These are phyloP conservation scores for Pichia phayaonensis DNA, from an alignment of 805 yeast genomes.

Conservation along the genomic window DNA sequence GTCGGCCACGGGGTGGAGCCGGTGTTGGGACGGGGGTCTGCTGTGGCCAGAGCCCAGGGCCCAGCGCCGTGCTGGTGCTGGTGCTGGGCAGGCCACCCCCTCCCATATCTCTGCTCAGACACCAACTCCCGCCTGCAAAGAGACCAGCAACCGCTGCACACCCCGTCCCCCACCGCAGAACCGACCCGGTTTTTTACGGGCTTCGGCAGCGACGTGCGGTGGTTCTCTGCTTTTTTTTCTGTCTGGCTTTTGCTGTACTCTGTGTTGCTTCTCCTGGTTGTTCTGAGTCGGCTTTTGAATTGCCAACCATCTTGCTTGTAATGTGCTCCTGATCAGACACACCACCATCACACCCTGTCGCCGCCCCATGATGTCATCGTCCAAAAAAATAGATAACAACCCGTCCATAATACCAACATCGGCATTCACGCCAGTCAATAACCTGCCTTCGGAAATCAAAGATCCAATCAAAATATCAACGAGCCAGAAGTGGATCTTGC, in stretches of 20 bases:
- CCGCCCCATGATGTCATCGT: neutral
- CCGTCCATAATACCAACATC: conserved; percentile 1
- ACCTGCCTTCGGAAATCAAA: conserved; percentile 1
- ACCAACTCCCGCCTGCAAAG: too few species aligned
- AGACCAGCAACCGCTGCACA: too few species aligned
- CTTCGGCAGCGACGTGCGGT: neutral
- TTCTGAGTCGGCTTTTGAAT: neutral
- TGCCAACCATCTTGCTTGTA: neutral
- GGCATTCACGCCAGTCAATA: conserved; percentile 8
- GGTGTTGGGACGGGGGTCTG: too few species aligned
- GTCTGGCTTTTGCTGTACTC: neutral
- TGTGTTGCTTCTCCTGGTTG: neutral
- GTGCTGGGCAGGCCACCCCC: too few species aligned
- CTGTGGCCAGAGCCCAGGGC: neutral
- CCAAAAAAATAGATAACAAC: neutral
- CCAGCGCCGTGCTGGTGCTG: too few species aligned
- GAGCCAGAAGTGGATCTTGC: conserved; percentile 40
- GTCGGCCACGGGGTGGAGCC: too few species aligned
- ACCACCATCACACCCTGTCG: neutral
- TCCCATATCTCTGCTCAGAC: too few species aligned
- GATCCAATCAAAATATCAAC: conserved; percentile 5
- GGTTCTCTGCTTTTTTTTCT: neutral
- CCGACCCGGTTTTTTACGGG: neutral
- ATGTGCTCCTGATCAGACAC: neutral
- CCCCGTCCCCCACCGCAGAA: too few species aligned